Percentiles rank a stretch among this genome's conserved stretches.
These are phyloP conservation scores for Usnea hakonensis DNA, from an alignment of 495 filamentous ascomycete genomes.

Conservation along the genomic window DNA sequence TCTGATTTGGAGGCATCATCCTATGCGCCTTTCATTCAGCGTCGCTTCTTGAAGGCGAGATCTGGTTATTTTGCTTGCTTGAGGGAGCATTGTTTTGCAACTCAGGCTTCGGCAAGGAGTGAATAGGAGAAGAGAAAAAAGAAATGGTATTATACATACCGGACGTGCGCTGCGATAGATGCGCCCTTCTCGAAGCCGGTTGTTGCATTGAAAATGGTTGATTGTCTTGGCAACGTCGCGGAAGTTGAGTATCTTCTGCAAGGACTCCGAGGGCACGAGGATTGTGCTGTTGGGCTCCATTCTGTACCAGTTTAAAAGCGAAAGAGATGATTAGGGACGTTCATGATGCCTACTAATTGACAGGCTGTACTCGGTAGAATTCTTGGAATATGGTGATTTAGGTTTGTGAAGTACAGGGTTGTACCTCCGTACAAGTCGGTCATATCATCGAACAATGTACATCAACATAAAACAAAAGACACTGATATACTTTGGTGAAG, in stretches of 20 bases:
- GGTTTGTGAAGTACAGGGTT: not conserved
- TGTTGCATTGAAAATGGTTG: conserved; percentile 35
- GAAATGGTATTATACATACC: conserved; percentile 4
- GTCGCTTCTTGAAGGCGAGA: not conserved
- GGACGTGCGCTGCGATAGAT: conserved; percentile 62
- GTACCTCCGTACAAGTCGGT: no score
- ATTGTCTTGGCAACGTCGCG: conserved; percentile 73
- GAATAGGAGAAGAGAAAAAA: no score
- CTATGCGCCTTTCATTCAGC: not conserved
- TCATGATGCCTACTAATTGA: not conserved
- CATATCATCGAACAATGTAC: no score
- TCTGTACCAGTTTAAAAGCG: not conserved
- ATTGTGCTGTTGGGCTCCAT: not conserved
- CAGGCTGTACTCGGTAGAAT: no score
- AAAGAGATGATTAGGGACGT: not conserved
- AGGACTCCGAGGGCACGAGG: conserved; percentile 26
- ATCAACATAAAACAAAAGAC: no score
- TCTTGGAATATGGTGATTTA: no score
- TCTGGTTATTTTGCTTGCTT: not conserved
- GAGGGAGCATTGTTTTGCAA: not conserved
- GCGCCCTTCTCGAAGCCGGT: conserved; percentile 58
- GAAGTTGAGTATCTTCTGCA: conserved; percentile 72
- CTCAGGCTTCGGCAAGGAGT: not conserved
- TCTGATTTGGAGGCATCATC: conserved; percentile 67
- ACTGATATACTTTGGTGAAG: no score